Evolutionary conservation across 768 basidiomycete species (phyloP), one percentile per base, ranked within the genome.

Genomic region (Paxillus rubicundulus): DNA sequence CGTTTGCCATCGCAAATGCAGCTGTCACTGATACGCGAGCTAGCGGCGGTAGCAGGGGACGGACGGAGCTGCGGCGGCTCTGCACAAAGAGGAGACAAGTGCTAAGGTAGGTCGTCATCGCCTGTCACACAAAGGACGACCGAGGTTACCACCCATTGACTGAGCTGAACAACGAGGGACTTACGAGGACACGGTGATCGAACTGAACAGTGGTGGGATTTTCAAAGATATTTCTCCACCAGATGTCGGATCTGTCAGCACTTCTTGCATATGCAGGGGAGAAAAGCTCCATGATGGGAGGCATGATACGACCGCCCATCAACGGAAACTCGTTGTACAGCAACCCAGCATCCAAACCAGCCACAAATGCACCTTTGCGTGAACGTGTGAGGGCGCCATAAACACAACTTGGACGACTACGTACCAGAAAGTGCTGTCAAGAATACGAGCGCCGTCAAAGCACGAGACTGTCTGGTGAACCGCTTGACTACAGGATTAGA

Each of bases 181-280:
- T 70, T 62, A 89, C 95, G 46, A 99, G 81, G 45, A 95, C 74
- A 18, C 97, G 87, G 70, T 99, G 97, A 65, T 99, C 84, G 62
- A 98, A 98, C 67, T 99, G 97, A 8, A 95, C 95, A 0, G 96
- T 97, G 9, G 90, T 94, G 8, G 97, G 97, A 64, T 99, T 99
- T 73, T 99, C 97, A 56, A 97, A 84, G 46, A 98, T 75, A 68
- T 98, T 98, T 54, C 97, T 78, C 92, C 93, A 96, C 87, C 89
- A 95, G n/a, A 82, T 65, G 63, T 97, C 93, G 1, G 82, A 82
- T 56, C 80, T 75, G 66, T 90, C 87, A 0, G 72, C 60, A 28
- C 69, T 80, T 67, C 85, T 83, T 7, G 92, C 82, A 67, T 97
- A 98, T 7, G 76, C 74, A 1, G 78, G 64, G 24, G 89, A 84